Conservation (phyloP, 495 filamentous ascomycete genomes). For the Aspergillus heteromorphus region DNA sequence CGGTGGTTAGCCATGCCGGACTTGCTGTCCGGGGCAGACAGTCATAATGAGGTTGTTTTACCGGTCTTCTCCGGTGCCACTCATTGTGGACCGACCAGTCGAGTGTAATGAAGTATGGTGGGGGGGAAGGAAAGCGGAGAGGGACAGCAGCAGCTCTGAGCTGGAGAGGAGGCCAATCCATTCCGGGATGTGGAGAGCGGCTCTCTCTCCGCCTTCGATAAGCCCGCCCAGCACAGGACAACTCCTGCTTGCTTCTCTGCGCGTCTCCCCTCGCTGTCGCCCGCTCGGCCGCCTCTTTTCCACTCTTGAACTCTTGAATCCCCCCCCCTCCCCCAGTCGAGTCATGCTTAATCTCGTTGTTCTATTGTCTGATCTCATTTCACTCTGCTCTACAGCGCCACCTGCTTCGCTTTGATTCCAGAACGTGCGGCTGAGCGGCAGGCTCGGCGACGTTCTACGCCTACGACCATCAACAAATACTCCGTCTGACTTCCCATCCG, state of each 20-base stretch:
- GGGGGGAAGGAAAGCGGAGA: not conserved
- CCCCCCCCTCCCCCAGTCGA: not conserved
- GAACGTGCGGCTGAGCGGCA: slow-evolving; percentile 5
- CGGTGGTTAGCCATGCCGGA: slow-evolving; percentile 22
- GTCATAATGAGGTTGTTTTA: too few species aligned
- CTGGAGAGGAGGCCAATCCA: not conserved
- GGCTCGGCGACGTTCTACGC: not conserved
- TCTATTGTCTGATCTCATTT: slow-evolving; percentile 5
- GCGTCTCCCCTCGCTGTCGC: slow-evolving; percentile 5
- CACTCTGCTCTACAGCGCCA: slow-evolving; percentile 1
- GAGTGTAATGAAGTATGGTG: not conserved
- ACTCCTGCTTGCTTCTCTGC: not conserved
- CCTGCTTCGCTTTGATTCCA: slow-evolving; percentile 3
- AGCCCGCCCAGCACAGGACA: not conserved
- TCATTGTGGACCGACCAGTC: slow-evolving; percentile 24
- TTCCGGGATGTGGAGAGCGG: not conserved
- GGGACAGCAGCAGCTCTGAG: not conserved
- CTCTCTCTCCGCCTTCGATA: not conserved
- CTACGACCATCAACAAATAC: not conserved
- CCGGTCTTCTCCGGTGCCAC: slow-evolving; percentile 33
- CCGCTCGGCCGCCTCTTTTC: not conserved
- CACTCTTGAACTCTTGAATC: not conserved
- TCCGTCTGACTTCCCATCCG: not conserved
- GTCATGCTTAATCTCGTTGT: slow-evolving; percentile 13
- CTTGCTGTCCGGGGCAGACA: too few species aligned